Base-by-base conservation (phyloP, 2,329 filamentous ascomycete genomes). In the Pseudocercospora fijiensis region DNA sequence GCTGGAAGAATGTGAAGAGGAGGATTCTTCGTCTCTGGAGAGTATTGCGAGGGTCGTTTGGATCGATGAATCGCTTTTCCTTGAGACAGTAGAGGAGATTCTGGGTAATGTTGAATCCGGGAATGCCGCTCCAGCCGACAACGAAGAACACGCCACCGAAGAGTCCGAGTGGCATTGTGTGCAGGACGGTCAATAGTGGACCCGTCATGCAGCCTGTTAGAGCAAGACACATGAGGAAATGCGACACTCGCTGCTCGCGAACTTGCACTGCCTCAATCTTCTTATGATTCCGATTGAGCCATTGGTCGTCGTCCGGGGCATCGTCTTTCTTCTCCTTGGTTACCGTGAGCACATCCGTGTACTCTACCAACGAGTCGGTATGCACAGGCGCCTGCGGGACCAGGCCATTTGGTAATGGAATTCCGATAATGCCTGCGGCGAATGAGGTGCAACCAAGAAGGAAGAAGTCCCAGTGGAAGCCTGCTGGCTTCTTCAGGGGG, bases 381-480 rank as follows among this genome's bases (percentile, higher is more conserved):
- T 86, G 85, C 18, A 86, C 84, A 0, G 84, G 84, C 5, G 84
- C 85, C 76, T 86, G 83, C 0, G 84, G 84, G n/a, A 85, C 83
- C 0, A 86, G 77, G 4, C 84, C 84, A 62, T 86, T 86, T 2
- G 84, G 84, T 41, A 86, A 79, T 0, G 84, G 84, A 6, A 86
- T 79, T 2, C 83, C 83, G 10, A 86, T 76, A n/a, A 86, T 78
- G 0, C 83, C 84, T 1, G 80, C 79, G 20, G 86, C 77, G 64
- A 84, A 83, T 1, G 82, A 85, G 0, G 84, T 85, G 64, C 81
- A 78, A 6, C 84, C 84, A 0, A 86, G 78, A 0, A 86, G 78
- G 73, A 85, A 86, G 69, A 86, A 81, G 71, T 86, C 84, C 84
- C 84, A 86, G 71, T 86, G 83, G 70, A 86, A 86, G n/a, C 84